Conservation (phyloP, 495 filamentous ascomycete species). For the Cenococcum geophilum region DNA sequence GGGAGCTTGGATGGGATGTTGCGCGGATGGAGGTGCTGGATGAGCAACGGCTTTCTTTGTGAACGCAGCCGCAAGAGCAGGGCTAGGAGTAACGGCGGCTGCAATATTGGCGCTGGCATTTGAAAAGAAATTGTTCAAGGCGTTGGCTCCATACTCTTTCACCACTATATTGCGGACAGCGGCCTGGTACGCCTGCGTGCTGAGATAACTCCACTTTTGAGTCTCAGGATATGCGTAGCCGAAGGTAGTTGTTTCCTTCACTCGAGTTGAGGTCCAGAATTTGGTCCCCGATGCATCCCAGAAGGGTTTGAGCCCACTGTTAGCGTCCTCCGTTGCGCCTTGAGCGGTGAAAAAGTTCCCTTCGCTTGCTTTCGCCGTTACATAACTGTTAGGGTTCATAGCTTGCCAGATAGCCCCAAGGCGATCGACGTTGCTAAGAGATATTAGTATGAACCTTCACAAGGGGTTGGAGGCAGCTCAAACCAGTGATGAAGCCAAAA, state of each 20-base stretch:
- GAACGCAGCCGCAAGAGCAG: not conserved
- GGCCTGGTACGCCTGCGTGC: conserved; percentile 11
- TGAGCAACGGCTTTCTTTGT: conserved; percentile 14
- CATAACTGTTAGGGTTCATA: conserved; percentile 17
- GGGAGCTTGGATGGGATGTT: not conserved
- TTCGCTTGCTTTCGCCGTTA: not conserved
- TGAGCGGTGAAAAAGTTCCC: conserved; percentile 11
- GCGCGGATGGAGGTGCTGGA: not conserved
- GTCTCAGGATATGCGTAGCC: conserved; percentile 24
- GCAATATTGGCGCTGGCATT: not conserved
- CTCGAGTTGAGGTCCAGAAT: conserved; percentile 15
- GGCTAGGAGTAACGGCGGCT: too few species aligned
- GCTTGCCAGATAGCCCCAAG: conserved; percentile 21
- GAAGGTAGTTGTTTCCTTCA: conserved; percentile 12
- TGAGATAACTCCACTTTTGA: conserved; percentile 11
- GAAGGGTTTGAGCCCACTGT: conserved; percentile 13
- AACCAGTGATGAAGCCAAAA: conserved; percentile 26
- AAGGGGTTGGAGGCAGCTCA: not conserved
- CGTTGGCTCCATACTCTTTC: conserved; percentile 16
- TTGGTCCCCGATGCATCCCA: conserved; percentile 9
- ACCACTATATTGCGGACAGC: conserved; percentile 7
- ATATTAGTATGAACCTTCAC: not conserved
- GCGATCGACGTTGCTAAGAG: conserved; percentile 23
- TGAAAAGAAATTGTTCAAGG: conserved; percentile 14
- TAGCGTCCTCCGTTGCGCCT: not conserved